phyloP scores from a whole-genome alignment of 2,329 filamentous ascomycete species.

The Herpotrichia juniperi region DNA sequence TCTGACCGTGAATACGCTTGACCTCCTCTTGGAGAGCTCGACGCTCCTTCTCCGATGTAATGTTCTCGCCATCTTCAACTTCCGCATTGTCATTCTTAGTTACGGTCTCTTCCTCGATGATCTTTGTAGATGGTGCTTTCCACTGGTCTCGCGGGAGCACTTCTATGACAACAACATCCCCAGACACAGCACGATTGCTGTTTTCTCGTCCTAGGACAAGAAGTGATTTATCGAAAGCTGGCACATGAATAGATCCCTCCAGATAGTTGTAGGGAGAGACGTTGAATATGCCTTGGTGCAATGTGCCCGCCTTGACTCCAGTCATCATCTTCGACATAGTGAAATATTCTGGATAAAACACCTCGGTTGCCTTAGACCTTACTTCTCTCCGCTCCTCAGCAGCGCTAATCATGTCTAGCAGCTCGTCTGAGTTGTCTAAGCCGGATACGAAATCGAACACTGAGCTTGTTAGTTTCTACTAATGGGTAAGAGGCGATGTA shows the following conservation, averaged over 20 bases:
- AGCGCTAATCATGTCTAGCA: conserved; percentile 93
- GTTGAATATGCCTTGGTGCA: conserved; percentile 95
- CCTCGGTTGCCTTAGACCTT: conserved; percentile 69
- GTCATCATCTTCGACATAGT: conserved; percentile 93
- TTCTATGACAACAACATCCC: conserved; percentile 92
- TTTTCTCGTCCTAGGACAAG: conserved; percentile 91
- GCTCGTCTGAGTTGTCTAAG: conserved; percentile 80
- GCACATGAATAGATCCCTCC: conserved; percentile 88
- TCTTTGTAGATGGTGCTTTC: conserved; percentile 94
- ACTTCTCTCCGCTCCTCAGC: conserved; percentile 70
- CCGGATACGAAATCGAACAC: conserved; percentile 77
- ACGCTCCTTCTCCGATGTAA: conserved; percentile 88
- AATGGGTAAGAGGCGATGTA: not conserved
- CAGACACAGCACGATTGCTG: conserved; percentile 91
- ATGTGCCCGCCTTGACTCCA: conserved; percentile 81
- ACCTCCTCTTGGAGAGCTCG: conserved; percentile 90
- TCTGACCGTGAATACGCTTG: conserved; percentile 79
- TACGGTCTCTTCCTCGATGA: conserved; percentile 90
- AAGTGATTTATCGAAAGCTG: conserved; percentile 87
- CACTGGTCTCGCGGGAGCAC: conserved; percentile 93
- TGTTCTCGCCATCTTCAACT: conserved; percentile 70
- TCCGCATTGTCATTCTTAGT: conserved; percentile 96
- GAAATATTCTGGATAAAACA: conserved; percentile 89
- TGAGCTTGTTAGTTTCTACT: conserved; percentile 21
- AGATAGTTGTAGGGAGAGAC: conserved; percentile 98